phyloP scores from a whole-genome alignment of 495 filamentous ascomycete genomes.

The Hypomontagnella submonticulosa region DNA sequence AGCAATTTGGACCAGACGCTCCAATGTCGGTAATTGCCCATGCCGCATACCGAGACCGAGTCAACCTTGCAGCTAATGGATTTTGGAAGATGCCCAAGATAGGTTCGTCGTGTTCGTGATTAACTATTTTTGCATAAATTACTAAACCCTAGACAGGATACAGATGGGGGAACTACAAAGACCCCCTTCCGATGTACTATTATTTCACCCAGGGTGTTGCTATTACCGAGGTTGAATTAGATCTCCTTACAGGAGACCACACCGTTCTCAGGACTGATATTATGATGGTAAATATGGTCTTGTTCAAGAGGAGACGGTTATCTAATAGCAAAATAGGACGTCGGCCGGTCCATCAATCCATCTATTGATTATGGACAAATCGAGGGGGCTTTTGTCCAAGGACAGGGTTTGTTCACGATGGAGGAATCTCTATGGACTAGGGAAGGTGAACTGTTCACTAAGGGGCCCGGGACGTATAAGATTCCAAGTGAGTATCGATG shows the following conservation, averaged over 20 bases:
- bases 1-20: constrained; percentile 74
- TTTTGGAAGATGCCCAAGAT: constrained; percentile 90
- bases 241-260: constrained; percentile 87
- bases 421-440: constrained; percentile 86
- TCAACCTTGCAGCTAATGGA: constrained; percentile 88
- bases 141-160: constrained; percentile 28
- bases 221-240: constrained; percentile 82
- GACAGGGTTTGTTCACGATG: constrained; percentile 85
- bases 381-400: constrained; percentile 87
- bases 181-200: constrained; percentile 83
- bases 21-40: constrained; percentile 80
- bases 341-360: constrained; percentile 86
- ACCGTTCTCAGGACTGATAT: constrained; percentile 82
- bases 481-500: constrained; percentile 66
- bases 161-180: constrained; percentile 42
- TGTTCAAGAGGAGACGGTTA: background rate
- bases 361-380: constrained; percentile 91
- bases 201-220: constrained; percentile 91
- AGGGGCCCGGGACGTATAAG: constrained; percentile 82
- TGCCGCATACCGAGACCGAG: constrained; percentile 86
- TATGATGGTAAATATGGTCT: constrained; percentile 70
- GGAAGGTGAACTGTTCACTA: constrained; percentile 78
- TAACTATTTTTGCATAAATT: background rate
- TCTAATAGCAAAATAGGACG: constrained; percentile 54
- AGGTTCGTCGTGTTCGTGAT: constrained; percentile 64